A percentile compares a stretch with the other conserved stretches of the same genome.
Conservation (phyloP, 345 rosid genomes). For the Acer campestre region DNA sequence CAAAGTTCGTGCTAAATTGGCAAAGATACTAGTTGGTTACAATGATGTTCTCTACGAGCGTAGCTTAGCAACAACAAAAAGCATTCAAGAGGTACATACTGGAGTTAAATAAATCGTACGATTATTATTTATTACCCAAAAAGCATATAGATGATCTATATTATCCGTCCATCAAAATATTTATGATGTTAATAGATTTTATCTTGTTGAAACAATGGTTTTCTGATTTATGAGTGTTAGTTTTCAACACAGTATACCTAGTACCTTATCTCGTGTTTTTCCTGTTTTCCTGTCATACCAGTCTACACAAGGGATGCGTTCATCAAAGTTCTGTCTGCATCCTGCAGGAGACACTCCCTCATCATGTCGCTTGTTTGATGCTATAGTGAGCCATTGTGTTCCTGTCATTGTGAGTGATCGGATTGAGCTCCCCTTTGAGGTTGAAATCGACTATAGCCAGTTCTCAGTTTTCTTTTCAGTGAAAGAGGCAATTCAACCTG, state of each 20-base stretch:
- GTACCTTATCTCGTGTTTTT: constrained; percentile 19
- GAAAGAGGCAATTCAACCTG: constrained; percentile 69
- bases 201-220: background rate
- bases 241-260: background rate
- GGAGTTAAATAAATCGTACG: background rate
- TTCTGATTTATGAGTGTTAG: background rate
- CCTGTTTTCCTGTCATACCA: constrained; percentile 28
- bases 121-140: background rate
- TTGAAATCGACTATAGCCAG: constrained; percentile 70
- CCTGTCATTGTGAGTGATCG: constrained; percentile 82
- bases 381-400: constrained; percentile 85
- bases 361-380: constrained; percentile 85
- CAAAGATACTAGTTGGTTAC: constrained; percentile 58
- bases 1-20: constrained; percentile 74
- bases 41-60: constrained; percentile 75
- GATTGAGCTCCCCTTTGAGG: constrained; percentile 87
- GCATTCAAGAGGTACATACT: constrained; percentile 68
- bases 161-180: background rate
- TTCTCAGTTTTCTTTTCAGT: constrained; percentile 81
- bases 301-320: constrained; percentile 87
- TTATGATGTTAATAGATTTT: background rate
- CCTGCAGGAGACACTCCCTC: constrained; percentile 97
- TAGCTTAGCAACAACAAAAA: constrained; percentile 62
- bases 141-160: background rate
- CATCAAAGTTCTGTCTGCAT: constrained; percentile 84